phyloP scores from a whole-genome alignment of 1,284 basidiomycete genomes.

The Ceratobasidium sp. region DNA sequence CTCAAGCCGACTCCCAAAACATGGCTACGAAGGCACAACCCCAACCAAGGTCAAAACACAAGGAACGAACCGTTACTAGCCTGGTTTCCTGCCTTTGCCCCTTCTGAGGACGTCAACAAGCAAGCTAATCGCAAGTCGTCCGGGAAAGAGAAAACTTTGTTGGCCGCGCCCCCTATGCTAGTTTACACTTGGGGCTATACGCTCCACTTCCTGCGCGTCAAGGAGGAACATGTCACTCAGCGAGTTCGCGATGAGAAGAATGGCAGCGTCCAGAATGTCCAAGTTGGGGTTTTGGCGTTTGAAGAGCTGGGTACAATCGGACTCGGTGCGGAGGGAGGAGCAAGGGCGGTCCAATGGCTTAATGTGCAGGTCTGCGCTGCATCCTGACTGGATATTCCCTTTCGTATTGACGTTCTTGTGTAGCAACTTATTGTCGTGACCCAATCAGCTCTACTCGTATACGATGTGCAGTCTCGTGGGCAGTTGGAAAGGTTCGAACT shows the following conservation, averaged over 20 bases:
- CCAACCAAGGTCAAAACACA: constrained; percentile 65
- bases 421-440: constrained; percentile 66
- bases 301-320: constrained; percentile 60
- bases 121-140: constrained; percentile 42
- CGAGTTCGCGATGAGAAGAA: constrained; percentile 66
- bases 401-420: constrained; percentile 62
- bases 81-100: constrained; percentile 72
- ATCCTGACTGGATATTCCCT: constrained; percentile 50
- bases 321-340: constrained; percentile 68
- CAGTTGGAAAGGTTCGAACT: constrained; percentile 64
- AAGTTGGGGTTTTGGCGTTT: constrained; percentile 73
- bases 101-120: constrained; percentile 23
- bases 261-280: constrained; percentile 69
- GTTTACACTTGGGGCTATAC: constrained; percentile 85
- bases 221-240: constrained; percentile 70
- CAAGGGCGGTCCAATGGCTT: constrained; percentile 78
- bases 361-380: constrained; percentile 74
- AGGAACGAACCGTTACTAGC: constrained; percentile 64
- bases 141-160: constrained; percentile 52
- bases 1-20: constrained; percentile 93
- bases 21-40: constrained; percentile 82
- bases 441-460: constrained; percentile 71
- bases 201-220: constrained; percentile 74
- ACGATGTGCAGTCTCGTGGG: constrained; percentile 70
- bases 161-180: constrained; percentile 69